Percentiles rank a stretch among this genome's conserved stretches.
These are phyloP conservation scores for Penicillium thymicola DNA, from an alignment of 2,329 filamentous ascomycete species.

Conservation along the genomic window DNA sequence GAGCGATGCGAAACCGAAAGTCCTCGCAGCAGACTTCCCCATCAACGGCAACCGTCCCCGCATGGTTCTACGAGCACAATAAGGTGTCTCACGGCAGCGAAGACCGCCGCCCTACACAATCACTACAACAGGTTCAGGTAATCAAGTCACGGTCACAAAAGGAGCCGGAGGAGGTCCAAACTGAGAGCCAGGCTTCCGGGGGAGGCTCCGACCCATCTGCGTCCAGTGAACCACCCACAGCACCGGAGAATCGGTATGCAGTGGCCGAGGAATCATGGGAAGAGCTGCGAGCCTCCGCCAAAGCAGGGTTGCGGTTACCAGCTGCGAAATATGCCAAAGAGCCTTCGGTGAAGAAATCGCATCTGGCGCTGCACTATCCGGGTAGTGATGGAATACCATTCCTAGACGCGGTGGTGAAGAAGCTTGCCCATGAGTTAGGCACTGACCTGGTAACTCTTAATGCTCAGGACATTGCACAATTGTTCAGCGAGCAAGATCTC, in stretches of 20 bases:
- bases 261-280: slow-evolving; percentile 43
- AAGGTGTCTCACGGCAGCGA: slow-evolving; percentile 25
- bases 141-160: slow-evolving; percentile 17
- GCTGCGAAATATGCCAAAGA: slow-evolving; percentile 41
- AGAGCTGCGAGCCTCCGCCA: slow-evolving; percentile 51
- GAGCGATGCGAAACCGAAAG: slow-evolving; percentile 38
- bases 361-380: slow-evolving; percentile 59
- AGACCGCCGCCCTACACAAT: slow-evolving; percentile 9
- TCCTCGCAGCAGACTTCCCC: slow-evolving; percentile 18
- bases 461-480: slow-evolving; percentile 46
- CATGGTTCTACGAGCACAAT: slow-evolving; percentile 41
- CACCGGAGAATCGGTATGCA: slow-evolving; percentile 34
- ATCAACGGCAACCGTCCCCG: slow-evolving; percentile 29
- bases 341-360: slow-evolving; percentile 52
- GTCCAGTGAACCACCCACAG: slow-evolving; percentile 14
- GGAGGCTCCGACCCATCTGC: slow-evolving; percentile 25
- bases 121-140: slow-evolving; percentile 28
- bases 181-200: slow-evolving; percentile 19
- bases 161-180: slow-evolving; percentile 14
- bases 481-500: slow-evolving; percentile 43
- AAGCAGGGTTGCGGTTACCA: slow-evolving; percentile 49
- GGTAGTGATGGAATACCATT: slow-evolving; percentile 53
- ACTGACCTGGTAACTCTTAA: slow-evolving; percentile 44
- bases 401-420: slow-evolving; percentile 60
- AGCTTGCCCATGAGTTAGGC: slow-evolving; percentile 57